Conservation (phyloP, 371 early-diverging fungal species). For the Rhizopus delemar region DNA sequence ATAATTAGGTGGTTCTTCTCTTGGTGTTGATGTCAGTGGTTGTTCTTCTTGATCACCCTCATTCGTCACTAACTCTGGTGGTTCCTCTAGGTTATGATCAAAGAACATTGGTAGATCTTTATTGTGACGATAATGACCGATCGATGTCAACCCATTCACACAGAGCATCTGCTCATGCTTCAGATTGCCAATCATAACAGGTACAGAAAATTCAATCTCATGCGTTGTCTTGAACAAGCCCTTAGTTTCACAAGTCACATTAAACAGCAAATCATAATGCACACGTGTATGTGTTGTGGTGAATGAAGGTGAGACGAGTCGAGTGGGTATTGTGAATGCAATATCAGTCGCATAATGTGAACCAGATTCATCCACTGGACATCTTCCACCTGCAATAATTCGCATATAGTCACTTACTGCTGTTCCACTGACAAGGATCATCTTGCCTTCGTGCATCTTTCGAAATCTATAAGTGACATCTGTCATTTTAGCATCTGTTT, state of each 20-base stretch:
- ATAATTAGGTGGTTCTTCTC: conserved; percentile 51
- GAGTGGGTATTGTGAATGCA: conserved; percentile 44
- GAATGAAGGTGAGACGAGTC: conserved; percentile 49
- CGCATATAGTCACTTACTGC: conserved; percentile 42
- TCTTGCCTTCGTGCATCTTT: conserved; percentile 52
- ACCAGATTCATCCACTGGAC: conserved; percentile 15
- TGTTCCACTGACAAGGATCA: conserved; percentile 47
- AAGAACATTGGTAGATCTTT: conserved; percentile 45
- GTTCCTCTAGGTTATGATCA: conserved; percentile 42
- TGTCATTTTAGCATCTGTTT: conserved; percentile 36
- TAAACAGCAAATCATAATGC: conserved; percentile 42
- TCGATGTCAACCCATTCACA: conserved; percentile 40
- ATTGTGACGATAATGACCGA: conserved; percentile 32
- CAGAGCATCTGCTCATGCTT: conserved; percentile 44
- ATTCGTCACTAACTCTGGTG: conserved; percentile 24
- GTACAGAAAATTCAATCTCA: conserved; percentile 38
- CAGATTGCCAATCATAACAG: conserved; percentile 45
- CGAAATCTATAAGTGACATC: conserved; percentile 38
- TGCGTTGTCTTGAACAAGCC: conserved; percentile 38
- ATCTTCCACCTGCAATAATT: conserved; percentile 27
- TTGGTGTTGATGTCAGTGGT: conserved; percentile 30
- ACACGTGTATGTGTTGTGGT: conserved; percentile 46
- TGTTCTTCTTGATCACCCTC: conserved; percentile 21
- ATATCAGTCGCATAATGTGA: conserved; percentile 24
- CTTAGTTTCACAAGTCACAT: conserved; percentile 31